phyloP scores from a whole-genome alignment of 257 asterid species.

The Salvia splendens region DNA sequence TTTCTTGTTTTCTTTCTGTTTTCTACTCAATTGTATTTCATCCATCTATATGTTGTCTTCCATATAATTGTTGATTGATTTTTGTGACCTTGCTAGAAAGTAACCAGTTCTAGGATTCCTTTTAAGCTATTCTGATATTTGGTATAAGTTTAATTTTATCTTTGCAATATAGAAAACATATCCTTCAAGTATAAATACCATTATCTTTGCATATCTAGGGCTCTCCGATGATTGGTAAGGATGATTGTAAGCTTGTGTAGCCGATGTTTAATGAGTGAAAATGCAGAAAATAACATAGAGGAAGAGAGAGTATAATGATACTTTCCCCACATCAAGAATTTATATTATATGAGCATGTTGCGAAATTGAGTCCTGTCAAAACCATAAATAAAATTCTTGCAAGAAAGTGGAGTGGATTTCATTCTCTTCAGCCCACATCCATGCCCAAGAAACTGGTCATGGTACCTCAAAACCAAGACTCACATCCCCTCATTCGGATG shows the following conservation, averaged over 20 bases:
- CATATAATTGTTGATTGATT: conserved; percentile 39
- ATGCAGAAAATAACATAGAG: neutral
- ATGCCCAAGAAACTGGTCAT: neutral
- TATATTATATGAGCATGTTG: neutral
- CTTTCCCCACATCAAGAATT: conserved; percentile 15
- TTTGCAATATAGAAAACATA: too few species aligned
- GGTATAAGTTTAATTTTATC: neutral
- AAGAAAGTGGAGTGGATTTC: neutral
- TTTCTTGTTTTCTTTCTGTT: conserved; percentile 20
- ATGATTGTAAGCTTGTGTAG: neutral
- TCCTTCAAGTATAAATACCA: neutral
- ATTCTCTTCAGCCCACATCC: conserved; percentile 3
- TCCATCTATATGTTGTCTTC: conserved; percentile 7
- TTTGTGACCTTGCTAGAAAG: conserved; percentile 26
- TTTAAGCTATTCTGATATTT: neutral
- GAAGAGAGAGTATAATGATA: neutral
- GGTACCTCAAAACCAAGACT: neutral
- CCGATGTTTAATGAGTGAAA: neutral
- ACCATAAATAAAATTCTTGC: conserved; percentile 22
- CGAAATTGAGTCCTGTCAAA: conserved; percentile 11
- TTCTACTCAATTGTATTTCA: conserved; percentile 24
- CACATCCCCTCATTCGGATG: conserved; percentile 8
- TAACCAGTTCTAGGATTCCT: neutral
- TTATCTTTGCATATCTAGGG: neutral
- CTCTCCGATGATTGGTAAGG: too few species aligned